Conservation (phyloP, 1,139 yeast genomes). For the Taphrina deformans region DNA sequence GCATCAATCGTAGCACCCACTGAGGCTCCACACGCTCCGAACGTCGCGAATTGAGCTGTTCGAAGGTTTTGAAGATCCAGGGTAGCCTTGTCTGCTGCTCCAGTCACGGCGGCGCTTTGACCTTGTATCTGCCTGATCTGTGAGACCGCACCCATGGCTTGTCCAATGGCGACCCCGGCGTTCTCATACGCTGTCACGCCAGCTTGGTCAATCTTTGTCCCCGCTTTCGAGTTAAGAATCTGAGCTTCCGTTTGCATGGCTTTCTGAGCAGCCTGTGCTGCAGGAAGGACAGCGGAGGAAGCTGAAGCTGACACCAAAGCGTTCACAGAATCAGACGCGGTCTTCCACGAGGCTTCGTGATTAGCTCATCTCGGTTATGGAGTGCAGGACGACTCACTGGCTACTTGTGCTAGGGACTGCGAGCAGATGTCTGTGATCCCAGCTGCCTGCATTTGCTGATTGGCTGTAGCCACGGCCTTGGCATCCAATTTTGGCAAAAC, state of each 20-base stretch:
- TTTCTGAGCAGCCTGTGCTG: constrained; percentile 27
- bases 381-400: not conserved
- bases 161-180: constrained; percentile 27
- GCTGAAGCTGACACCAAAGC: constrained; percentile 2
- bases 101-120: constrained; percentile 4
- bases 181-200: constrained; percentile 23
- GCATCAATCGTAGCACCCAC: constrained; percentile 33
- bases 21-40: constrained; percentile 31
- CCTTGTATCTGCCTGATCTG: constrained; percentile 26
- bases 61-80: constrained; percentile 24
- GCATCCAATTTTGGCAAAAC: constrained; percentile 20
- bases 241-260: constrained; percentile 12
- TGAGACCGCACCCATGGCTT: constrained; percentile 29
- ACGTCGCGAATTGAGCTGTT: constrained; percentile 31
- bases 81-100: constrained; percentile 22
- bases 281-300: constrained; percentile 19
- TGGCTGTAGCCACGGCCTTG: constrained; percentile 20
- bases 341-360: constrained; percentile 14
- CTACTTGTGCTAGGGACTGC: constrained; percentile 21
- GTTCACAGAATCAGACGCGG: constrained; percentile 19
- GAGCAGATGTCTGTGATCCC: constrained; percentile 31
- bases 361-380: not conserved
- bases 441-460: constrained; percentile 23
- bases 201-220: constrained; percentile 20
- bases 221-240: constrained; percentile 13